These are phyloP conservation scores for Populus nigra DNA, from an alignment of 345 rosid genomes.

Conservation along the genomic window DNA sequence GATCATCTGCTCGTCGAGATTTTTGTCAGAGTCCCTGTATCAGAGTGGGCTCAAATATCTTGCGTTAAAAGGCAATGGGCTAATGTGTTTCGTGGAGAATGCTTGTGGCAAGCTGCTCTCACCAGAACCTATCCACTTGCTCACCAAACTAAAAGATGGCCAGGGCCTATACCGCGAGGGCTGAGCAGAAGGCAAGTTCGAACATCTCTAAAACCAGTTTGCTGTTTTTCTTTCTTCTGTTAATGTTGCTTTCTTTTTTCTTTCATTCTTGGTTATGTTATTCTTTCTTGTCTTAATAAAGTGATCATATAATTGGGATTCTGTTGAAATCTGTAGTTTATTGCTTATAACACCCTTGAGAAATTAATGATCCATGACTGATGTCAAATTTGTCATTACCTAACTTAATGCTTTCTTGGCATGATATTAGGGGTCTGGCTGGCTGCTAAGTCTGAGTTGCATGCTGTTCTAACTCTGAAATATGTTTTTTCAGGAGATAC, in stretches of 20 bases:
- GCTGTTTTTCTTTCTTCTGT: neutral
- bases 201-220: neutral
- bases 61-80: conserved; percentile 78
- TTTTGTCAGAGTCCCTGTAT: conserved; percentile 62
- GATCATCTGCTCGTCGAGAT: conserved; percentile 80
- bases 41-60: conserved; percentile 59
- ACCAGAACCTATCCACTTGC: conserved; percentile 50
- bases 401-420: no score
- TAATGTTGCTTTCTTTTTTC: neutral
- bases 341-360: no score
- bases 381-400: no score
- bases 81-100: conserved; percentile 60
- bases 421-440: no score
- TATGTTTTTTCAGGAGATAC: conserved; percentile 65
- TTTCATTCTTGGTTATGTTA: no score
- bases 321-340: neutral
- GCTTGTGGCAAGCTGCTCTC: conserved; percentile 85
- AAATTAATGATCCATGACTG: no score
- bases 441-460: no score
- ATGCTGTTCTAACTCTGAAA: conserved; percentile 10
- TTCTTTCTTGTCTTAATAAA: neutral
- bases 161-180: conserved; percentile 76
- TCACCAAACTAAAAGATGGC: conserved; percentile 63
- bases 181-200: conserved; percentile 52
- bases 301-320: neutral